A percentile compares a stretch with the other conserved stretches of the same genome.
phyloP scores from a whole-genome alignment of 169 alveolate genomes.

The Eimeria necatrix region DNA sequence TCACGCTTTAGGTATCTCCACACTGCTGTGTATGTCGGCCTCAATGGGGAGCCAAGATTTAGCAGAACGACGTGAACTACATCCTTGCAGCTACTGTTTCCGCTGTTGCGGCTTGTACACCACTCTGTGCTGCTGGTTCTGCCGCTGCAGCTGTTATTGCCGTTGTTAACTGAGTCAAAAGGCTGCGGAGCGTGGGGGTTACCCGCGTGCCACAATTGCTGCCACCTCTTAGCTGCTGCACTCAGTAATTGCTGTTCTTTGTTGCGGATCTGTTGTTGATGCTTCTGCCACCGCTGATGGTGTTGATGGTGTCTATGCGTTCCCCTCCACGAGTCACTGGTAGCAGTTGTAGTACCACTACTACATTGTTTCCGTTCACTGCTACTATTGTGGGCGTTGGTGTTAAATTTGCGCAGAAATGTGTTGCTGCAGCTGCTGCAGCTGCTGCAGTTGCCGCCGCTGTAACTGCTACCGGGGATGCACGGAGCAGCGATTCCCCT shows the following conservation, averaged over 20 bases:
- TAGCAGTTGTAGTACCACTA: neutral
- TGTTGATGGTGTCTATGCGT: conserved; percentile 8
- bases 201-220: conserved; percentile 12
- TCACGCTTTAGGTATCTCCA: conserved; percentile 71
- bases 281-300: conserved; percentile 2
- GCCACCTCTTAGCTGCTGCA: conserved; percentile 8
- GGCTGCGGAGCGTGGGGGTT: conserved; percentile 42
- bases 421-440: conserved; percentile 34
- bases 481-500: conserved; percentile 15
- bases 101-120: neutral
- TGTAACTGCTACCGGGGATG: conserved; percentile 4
- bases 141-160: neutral
- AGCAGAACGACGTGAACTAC: conserved; percentile 58
- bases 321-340: conserved; percentile 33
- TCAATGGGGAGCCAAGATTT: conserved; percentile 67
- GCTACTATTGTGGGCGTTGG: neutral
- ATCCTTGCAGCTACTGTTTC: conserved; percentile 40
- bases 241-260: conserved; percentile 48
- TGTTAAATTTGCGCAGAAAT: neutral
- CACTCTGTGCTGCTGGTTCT: neutral
- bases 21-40: conserved; percentile 59
- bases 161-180: neutral
- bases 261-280: neutral
- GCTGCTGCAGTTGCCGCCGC: conserved; percentile 9
- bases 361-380: neutral